phyloP scores from a whole-genome alignment of 768 basidiomycete species.

The Leccinum longicurvipes region DNA sequence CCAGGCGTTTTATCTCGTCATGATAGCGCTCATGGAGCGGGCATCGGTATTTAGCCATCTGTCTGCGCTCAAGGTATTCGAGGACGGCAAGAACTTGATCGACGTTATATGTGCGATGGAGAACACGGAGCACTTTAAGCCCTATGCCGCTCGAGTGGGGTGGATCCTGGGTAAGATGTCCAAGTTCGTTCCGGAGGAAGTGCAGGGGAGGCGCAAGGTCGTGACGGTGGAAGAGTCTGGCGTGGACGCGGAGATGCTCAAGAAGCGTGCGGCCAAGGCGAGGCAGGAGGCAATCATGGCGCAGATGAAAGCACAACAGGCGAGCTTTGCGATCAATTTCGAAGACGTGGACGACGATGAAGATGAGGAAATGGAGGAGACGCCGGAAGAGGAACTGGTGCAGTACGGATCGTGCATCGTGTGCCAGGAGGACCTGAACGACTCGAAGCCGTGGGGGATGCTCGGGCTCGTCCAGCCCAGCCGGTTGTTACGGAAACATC shows the following conservation, averaged over 20 bases:
- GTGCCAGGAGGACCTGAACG: constrained; percentile 90
- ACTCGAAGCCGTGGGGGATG: constrained; percentile 72
- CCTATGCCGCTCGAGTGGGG: constrained; percentile 64
- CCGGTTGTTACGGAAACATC: constrained; percentile 74
- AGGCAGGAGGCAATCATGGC: constrained; percentile 94
- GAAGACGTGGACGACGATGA: constrained; percentile 73
- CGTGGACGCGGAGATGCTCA: constrained; percentile 60
- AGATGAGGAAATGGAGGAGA: constrained; percentile 45
- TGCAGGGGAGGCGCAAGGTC: constrained; percentile 46
- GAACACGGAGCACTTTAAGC: constrained; percentile 69
- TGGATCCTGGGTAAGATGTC: constrained; percentile 74
- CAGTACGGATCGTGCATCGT: constrained; percentile 95
- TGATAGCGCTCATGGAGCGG: constrained; percentile 79
- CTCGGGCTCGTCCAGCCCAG: constrained; percentile 89
- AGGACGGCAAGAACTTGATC: constrained; percentile 58
- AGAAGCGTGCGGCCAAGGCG: constrained; percentile 82
- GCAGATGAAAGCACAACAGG: constrained; percentile 92
- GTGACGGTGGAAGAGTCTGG: constrained; percentile 34
- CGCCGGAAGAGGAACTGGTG: constrained; percentile 40
- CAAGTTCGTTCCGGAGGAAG: constrained; percentile 53
- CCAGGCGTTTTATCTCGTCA: constrained; percentile 79
- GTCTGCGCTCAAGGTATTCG: constrained; percentile 52
- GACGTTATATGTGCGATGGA: constrained; percentile 77
- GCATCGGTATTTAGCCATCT: constrained; percentile 58
- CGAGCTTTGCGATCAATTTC: constrained; percentile 77